A percentile compares a stretch with the other conserved stretches of the same genome.
These are phyloP conservation scores for Amaranthus cruentus DNA, from an alignment of 148 eudicot genomes.

Conservation along the genomic window DNA sequence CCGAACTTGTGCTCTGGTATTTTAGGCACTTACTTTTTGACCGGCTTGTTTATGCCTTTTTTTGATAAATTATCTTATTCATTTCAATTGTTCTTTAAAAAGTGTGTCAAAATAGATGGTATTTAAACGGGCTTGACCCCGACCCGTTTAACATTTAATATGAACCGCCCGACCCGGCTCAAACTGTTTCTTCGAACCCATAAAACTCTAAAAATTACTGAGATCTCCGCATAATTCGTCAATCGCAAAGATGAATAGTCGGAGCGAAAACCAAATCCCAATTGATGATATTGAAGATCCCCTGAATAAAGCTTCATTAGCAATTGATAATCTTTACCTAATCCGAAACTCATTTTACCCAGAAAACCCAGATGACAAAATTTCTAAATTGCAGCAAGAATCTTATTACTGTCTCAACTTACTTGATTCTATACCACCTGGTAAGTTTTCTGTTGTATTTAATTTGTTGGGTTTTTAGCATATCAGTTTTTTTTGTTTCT, in stretches of 20 bases:
- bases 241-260: constrained; percentile 33
- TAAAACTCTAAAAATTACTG: too few relatives aligned
- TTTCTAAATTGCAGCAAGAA: constrained; percentile 35
- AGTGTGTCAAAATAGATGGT: too few relatives aligned
- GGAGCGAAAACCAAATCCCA: constrained; percentile 10
- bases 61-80: too few relatives aligned
- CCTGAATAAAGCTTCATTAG: constrained; percentile 37
- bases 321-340: constrained; percentile 57
- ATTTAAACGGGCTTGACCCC: too few relatives aligned
- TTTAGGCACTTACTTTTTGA: too few relatives aligned
- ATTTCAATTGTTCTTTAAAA: too few relatives aligned
- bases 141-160: too few relatives aligned
- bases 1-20: too few relatives aligned
- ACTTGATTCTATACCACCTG: constrained; percentile 65
- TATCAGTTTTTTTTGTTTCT: neutral
- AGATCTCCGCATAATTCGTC: neutral
- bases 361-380: constrained; percentile 52
- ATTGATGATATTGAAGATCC: constrained; percentile 27
- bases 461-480: neutral
- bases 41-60: too few relatives aligned
- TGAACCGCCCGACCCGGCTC: too few relatives aligned
- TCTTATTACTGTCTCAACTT: constrained; percentile 58
- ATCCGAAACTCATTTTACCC: constrained; percentile 71
- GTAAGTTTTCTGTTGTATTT: constrained; percentile 25
- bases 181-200: too few relatives aligned